Percentiles rank a stretch among this genome's conserved stretches.
Conservation (phyloP, 192 early-diverging fungal species). For the Geranomyces michiganensis region DNA sequence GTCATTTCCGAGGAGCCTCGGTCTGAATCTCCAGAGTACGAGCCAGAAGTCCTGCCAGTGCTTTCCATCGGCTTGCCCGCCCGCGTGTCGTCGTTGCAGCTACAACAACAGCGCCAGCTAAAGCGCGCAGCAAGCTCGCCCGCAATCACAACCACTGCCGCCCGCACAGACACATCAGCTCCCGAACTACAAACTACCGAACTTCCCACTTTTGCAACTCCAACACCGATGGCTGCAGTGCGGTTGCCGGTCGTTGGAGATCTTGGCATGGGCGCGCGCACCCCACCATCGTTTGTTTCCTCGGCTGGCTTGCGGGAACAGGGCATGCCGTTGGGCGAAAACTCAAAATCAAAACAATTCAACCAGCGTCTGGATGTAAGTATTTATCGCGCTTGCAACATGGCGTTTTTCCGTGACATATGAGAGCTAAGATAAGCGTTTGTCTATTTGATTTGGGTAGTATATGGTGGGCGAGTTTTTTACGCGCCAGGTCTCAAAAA, state of each 20-base stretch:
- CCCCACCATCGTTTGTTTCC: conserved; percentile 9
- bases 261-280: neutral
- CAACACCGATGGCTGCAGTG: conserved; percentile 25
- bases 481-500: conserved; percentile 41
- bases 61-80: conserved; percentile 24
- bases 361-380: conserved; percentile 42
- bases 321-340: conserved; percentile 32
- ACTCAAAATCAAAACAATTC: conserved; percentile 46
- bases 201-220: conserved; percentile 44
- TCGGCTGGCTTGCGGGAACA: neutral
- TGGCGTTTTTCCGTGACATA: no score
- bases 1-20: neutral
- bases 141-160: neutral
- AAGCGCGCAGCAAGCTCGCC: conserved; percentile 20
- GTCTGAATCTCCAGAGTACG: conserved; percentile 17
- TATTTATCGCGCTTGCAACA: no score
- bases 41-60: conserved; percentile 38
- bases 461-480: conserved; percentile 51
- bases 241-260: conserved; percentile 21
- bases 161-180: conserved; percentile 32
- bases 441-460: conserved; percentile 12
- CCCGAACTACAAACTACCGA: conserved; percentile 31
- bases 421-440: neutral
- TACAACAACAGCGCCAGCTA: neutral
- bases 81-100: conserved; percentile 28